phyloP scores from a whole-genome alignment of 441 rosid genomes.

The Mallotus japonicus region DNA sequence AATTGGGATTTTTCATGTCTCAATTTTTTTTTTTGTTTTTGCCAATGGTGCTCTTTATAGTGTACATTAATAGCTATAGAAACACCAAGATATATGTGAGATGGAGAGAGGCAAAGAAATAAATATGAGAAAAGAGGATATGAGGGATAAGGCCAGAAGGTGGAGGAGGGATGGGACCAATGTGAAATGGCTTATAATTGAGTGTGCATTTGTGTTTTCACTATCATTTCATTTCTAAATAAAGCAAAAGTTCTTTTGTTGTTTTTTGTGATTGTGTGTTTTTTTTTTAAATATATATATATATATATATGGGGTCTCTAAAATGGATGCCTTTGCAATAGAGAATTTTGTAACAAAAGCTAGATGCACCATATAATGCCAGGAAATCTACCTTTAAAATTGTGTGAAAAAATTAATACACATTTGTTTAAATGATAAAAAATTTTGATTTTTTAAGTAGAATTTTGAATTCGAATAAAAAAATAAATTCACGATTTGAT shows the following conservation, averaged over 20 bases:
- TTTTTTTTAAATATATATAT: background rate
- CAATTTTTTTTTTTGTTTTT: background rate
- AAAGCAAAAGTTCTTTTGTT: constrained; percentile 23
- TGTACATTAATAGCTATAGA: constrained; percentile 19
- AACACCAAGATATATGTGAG: background rate
- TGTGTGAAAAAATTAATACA: too few relatives aligned
- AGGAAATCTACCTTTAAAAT: too few relatives aligned
- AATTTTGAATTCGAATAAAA: too few relatives aligned
- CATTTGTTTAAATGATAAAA: background rate
- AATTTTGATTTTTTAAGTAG: too few relatives aligned
- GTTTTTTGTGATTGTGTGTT: background rate
- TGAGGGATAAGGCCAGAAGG: constrained; percentile 3
- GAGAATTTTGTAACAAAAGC: background rate
- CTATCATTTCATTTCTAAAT: constrained; percentile 32
- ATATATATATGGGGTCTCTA: background rate
- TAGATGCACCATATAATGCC: too few relatives aligned
- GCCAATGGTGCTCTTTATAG: background rate
- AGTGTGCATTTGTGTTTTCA: constrained; percentile 21
- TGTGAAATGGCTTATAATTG: constrained; percentile 9
- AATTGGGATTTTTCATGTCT: background rate
- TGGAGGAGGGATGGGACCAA: constrained; percentile 10
- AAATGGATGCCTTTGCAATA: background rate
- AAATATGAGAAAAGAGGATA: background rate
- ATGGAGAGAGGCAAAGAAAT: background rate
- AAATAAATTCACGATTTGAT: too few relatives aligned